Percentiles rank a stretch among this genome's conserved stretches.
phyloP scores from a whole-genome alignment of 805 yeast genomes.

The Yarrowia yakushimensis region DNA sequence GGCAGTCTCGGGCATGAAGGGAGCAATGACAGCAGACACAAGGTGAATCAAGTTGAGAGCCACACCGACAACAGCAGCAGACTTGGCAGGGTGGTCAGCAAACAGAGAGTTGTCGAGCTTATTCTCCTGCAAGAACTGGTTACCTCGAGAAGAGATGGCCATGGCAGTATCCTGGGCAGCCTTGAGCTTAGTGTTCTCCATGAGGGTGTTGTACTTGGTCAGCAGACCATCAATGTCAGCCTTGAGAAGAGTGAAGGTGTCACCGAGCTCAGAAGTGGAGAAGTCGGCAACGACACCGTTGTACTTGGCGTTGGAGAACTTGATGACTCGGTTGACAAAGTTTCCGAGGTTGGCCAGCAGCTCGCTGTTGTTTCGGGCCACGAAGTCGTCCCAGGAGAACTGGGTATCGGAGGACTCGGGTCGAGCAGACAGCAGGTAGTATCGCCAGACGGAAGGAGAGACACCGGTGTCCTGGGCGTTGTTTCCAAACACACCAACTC shows the following conservation, averaged over 20 bases:
- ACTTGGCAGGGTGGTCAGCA: constrained; percentile 66
- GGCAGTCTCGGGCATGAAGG: constrained; percentile 87
- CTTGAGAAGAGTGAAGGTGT: constrained; percentile 42
- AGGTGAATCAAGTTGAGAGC: constrained; percentile 85
- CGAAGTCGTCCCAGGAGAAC: constrained; percentile 96
- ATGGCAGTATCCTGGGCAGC: constrained; percentile 89
- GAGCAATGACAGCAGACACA: constrained; percentile 75
- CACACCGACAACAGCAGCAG: constrained; percentile 90
- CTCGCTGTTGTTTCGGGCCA: constrained; percentile 88
- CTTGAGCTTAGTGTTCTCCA: constrained; percentile 73
- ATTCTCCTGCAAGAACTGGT: constrained; percentile 92
- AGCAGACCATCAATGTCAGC: constrained; percentile 63
- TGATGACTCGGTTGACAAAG: constrained; percentile 89
- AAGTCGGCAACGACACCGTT: constrained; percentile 82
- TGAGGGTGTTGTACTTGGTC: constrained; percentile 56
- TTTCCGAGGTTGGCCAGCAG: constrained; percentile 94
- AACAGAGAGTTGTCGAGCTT: constrained; percentile 86
- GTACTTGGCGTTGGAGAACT: constrained; percentile 85
- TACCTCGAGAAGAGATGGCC: constrained; percentile 89
- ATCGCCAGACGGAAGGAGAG: constrained; percentile 95
- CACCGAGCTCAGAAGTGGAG: constrained; percentile 47
- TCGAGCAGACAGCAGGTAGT: constrained; percentile 84
- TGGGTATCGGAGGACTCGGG: constrained; percentile 97
- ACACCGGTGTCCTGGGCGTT: constrained; percentile 92
- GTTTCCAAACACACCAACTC: constrained; percentile 97